Conservation (phyloP, 2,329 filamentous ascomycete species). For the Ceratocystis albifundus region DNA sequence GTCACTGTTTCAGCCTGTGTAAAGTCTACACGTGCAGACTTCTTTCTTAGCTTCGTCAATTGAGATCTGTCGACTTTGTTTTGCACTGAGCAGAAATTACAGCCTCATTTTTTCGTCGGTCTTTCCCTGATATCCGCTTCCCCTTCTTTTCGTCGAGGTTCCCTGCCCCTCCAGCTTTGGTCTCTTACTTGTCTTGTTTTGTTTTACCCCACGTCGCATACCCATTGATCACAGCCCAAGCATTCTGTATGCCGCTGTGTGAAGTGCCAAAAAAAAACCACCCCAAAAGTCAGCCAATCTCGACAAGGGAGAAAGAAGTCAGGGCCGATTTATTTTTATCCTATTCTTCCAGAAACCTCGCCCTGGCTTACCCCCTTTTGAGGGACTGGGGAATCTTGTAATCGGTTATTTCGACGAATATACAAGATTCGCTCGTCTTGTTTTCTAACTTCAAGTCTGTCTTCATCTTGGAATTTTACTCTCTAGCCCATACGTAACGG, state of each 20-base stretch:
- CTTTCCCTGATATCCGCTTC: not conserved
- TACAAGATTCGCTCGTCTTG: not conserved
- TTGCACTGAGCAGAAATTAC: not conserved
- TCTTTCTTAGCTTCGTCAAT: not conserved
- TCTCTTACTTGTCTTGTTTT: conserved; percentile 1
- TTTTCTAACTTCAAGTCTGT: not conserved
- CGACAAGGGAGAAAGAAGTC: conserved; percentile 8
- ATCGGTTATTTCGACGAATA: not conserved
- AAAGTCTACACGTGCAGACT: conserved; percentile 3
- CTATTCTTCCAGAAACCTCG: conserved; percentile 10
- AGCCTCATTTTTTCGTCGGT: not conserved
- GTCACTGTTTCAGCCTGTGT: conserved; percentile 5
- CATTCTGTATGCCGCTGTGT: conserved; percentile 3
- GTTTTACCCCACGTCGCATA: conserved; percentile 20
- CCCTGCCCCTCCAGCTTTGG: conserved; percentile 13
- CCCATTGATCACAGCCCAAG: conserved; percentile 14
- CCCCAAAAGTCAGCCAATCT: not conserved
- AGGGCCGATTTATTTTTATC: conserved; percentile 13
- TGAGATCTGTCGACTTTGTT: not conserved
- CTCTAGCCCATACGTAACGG: not conserved
- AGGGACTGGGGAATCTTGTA: conserved; percentile 13
- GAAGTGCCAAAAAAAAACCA: not conserved
- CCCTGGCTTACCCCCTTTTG: conserved; percentile 18
- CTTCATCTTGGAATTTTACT: not conserved
- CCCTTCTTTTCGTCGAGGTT: not conserved